These are phyloP conservation scores for Avena insularis DNA, from an alignment of 176 grass and related monocot genomes.

Conservation along the genomic window DNA sequence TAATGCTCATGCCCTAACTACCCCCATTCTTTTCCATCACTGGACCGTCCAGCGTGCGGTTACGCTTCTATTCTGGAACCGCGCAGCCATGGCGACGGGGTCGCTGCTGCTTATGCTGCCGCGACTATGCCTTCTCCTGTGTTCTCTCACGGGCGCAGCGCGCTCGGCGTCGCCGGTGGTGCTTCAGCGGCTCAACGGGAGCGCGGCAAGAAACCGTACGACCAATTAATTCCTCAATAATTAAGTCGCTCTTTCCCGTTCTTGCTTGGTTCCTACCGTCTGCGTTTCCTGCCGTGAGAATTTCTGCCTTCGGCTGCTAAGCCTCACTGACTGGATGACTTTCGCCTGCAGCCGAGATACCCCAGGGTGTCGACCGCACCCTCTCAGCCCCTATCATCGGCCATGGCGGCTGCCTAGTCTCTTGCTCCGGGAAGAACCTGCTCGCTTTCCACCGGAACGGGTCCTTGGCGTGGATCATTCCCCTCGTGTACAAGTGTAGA, in stretches of 20 bases:
- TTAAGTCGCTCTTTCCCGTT: background rate
- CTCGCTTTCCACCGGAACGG: constrained; percentile 64
- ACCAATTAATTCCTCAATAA: background rate
- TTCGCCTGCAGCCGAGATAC: constrained; percentile 39
- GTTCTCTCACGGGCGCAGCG: background rate
- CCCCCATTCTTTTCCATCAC: background rate
- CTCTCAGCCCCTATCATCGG: constrained; percentile 59
- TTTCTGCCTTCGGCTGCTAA: background rate
- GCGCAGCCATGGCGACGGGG: background rate
- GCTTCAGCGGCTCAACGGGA: constrained; percentile 15
- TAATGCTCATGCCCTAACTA: no score
- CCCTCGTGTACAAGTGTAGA: constrained; percentile 55
- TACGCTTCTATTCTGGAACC: background rate
- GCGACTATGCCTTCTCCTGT: constrained; percentile 43
- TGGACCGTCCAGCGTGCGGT: background rate
- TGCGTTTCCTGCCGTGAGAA: background rate
- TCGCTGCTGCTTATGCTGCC: background rate
- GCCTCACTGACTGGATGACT: constrained; percentile 3
- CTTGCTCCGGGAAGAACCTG: constrained; percentile 70
- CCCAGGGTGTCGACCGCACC: background rate
- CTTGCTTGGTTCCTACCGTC: background rate
- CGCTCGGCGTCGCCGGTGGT: background rate
- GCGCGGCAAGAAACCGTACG: background rate
- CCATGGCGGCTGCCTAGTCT: constrained; percentile 55
- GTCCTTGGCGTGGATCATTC: constrained; percentile 60